Evolutionary conservation across 345 rosid species (phyloP).

Genomic region (Psidium friedrichsthalianum): DNA sequence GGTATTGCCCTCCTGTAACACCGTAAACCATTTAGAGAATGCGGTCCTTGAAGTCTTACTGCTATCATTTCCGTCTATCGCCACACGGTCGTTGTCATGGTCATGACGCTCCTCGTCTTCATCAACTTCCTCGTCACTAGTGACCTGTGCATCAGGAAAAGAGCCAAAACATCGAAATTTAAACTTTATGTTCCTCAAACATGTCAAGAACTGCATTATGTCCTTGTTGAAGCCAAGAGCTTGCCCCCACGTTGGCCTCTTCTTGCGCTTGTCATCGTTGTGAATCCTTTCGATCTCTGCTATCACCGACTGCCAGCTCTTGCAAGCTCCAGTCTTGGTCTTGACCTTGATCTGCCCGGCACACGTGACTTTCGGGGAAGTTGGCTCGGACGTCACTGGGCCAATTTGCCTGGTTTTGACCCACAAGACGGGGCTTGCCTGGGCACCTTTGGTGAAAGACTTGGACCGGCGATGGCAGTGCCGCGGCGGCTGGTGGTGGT

Average conservation of each 20-base stretch:
- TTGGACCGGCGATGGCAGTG: slow-evolving; percentile 22
- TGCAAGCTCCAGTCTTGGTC: slow-evolving; percentile 41
- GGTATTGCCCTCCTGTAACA: slow-evolving; percentile 21
- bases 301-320: slow-evolving; percentile 50
- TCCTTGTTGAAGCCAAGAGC: slow-evolving; percentile 27
- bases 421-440: slow-evolving; percentile 57
- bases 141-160: slow-evolving; percentile 14
- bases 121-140: slow-evolving; percentile 14
- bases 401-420: slow-evolving; percentile 50
- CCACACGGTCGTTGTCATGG: background rate
- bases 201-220: slow-evolving; percentile 29
- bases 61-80: background rate
- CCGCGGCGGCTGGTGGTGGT: background rate
- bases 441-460: slow-evolving; percentile 15
- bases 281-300: slow-evolving; percentile 16
- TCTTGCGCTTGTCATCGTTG: slow-evolving; percentile 10
- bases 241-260: slow-evolving; percentile 14
- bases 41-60: slow-evolving; percentile 13
- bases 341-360: slow-evolving; percentile 90
- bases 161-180: slow-evolving; percentile 29
- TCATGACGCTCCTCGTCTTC: slow-evolving; percentile 10
- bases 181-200: slow-evolving; percentile 21
- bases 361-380: slow-evolving; percentile 86
- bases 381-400: slow-evolving; percentile 53
- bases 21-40: slow-evolving; percentile 39